Percentiles rank a stretch among this genome's conserved stretches.
These are phyloP conservation scores for Leccinum fibrillosum DNA, from an alignment of 768 basidiomycete genomes.

Conservation along the genomic window DNA sequence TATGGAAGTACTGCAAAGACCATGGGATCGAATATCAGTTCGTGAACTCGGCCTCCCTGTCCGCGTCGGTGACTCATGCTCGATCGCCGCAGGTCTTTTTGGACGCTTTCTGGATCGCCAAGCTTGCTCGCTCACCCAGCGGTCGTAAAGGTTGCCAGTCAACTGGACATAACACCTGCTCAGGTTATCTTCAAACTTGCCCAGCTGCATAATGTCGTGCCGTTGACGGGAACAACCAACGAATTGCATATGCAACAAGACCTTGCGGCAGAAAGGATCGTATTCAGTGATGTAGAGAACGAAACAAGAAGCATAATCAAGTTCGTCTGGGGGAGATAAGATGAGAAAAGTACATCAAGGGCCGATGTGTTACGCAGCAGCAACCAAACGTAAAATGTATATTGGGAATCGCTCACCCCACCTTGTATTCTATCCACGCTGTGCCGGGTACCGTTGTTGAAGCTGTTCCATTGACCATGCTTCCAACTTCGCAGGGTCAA, in stretches of 20 bases:
- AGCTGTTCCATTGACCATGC: constrained; percentile 26
- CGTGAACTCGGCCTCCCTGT: constrained; percentile 7
- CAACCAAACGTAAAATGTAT: background rate
- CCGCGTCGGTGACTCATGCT: background rate
- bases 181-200: constrained; percentile 70
- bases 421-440: background rate
- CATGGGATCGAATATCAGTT: constrained; percentile 74
- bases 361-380: constrained; percentile 3
- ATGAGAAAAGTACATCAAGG: background rate
- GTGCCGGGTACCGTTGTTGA: constrained; percentile 18
- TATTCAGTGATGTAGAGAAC: constrained; percentile 28
- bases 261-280: constrained; percentile 42
- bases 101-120: constrained; percentile 83
- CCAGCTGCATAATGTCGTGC: constrained; percentile 62
- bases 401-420: background rate
- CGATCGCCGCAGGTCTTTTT: constrained; percentile 60
- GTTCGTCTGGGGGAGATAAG: constrained; percentile 30
- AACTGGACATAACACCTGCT: constrained; percentile 52
- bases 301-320: constrained; percentile 24
- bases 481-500: constrained; percentile 7
- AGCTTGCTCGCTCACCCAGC: constrained; percentile 49
- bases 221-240: constrained; percentile 72
- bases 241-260: constrained; percentile 68
- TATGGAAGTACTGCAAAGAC: constrained; percentile 60
- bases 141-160: constrained; percentile 42